Conservation (phyloP, 163 green algal genomes). For the Volvox carteri region DNA sequence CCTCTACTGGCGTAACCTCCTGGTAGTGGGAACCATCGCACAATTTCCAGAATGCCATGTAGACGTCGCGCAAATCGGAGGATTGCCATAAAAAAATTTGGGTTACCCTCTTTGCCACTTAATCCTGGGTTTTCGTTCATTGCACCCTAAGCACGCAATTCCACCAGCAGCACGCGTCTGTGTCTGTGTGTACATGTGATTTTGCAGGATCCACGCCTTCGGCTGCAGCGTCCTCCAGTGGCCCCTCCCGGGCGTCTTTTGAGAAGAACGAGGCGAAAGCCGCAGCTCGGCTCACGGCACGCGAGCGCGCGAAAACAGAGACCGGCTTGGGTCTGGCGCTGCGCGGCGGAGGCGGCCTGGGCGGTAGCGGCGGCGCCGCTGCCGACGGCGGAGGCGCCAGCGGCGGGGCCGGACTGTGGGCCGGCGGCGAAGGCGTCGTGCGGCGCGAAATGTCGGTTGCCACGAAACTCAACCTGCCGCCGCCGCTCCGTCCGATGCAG, state of each 20-base stretch:
- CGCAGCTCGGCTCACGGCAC: neutral
- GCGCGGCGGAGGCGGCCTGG: neutral
- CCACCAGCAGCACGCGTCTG: too few relatives aligned
- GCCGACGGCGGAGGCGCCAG: neutral
- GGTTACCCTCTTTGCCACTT: too few relatives aligned
- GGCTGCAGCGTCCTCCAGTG: conserved; percentile 19
- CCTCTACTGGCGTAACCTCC: too few relatives aligned
- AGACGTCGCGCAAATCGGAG: too few relatives aligned
- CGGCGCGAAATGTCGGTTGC: conserved; percentile 59
- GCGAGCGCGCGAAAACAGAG: conserved; percentile 52
- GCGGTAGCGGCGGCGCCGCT: neutral
- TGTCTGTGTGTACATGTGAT: too few relatives aligned
- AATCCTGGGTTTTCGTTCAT: too few relatives aligned
- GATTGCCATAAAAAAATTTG: too few relatives aligned
- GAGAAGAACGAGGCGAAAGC: conserved; percentile 5
- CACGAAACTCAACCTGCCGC: conserved; percentile 65
- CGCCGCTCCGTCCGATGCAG: conserved; percentile 57
- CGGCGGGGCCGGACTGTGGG: conserved; percentile 21
- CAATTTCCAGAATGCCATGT: too few relatives aligned
- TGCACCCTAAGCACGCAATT: too few relatives aligned
- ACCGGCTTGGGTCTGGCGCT: conserved; percentile 39
- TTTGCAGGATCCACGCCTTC: conserved; percentile 23
- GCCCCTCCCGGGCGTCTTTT: conserved; percentile 39
- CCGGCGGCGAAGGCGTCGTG: conserved; percentile 43
- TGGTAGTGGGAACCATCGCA: too few relatives aligned